Evolutionary conservation across 306 rosid species (phyloP), one percentile per base, ranked within the genome.

Genomic region (Corylus heterophylla): DNA sequence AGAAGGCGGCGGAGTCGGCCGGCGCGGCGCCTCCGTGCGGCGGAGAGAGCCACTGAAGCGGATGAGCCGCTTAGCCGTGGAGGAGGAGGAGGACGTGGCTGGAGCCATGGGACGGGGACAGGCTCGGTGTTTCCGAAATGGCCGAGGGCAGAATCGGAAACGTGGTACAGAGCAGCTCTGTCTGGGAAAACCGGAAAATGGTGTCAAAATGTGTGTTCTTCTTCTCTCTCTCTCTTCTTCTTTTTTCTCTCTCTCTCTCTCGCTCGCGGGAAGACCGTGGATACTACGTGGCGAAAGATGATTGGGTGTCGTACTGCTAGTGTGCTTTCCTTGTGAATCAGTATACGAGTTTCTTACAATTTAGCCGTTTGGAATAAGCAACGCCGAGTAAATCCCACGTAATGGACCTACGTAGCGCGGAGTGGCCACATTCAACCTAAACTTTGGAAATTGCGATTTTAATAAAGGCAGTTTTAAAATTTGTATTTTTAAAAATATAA

Each of bases 81-180:
- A 70, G 77, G 90, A 54, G 9, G 88, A 63, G 47, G 90, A 42
- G 7, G 45, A 83, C 76, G 75, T 54, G 75, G 86, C 83, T 12
- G 96, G 92, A 83, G 94, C 84, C 96, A 91, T 93, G 68, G 61
- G 85, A 13, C 7, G 45, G 5, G 73, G 77, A 54, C 48, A 35
- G 64, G 56, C 42, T 54, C 47, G 76, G 37, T 66, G 78, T 82
- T 59, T 58, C 17, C 70, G 73, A 29, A 73, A 68, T 45, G 39
- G 4, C 5, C 3, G 54, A 72, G 82, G 82, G 76, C 18, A 77
- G 73, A 76, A 86, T 78, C 76, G 92, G 83, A 84, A 89, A 17
- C 18, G 18, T 47, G 22, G 0, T 22, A 2, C 62, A 78, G 75
- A 79, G 58, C 52, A 47, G 18, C 69, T 63, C 35, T 63, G 18